Evolutionary conservation across 805 yeast genomes (phyloP), one percentile per base, ranked within the genome.

Genomic region (Ogataea ramenticola): DNA sequence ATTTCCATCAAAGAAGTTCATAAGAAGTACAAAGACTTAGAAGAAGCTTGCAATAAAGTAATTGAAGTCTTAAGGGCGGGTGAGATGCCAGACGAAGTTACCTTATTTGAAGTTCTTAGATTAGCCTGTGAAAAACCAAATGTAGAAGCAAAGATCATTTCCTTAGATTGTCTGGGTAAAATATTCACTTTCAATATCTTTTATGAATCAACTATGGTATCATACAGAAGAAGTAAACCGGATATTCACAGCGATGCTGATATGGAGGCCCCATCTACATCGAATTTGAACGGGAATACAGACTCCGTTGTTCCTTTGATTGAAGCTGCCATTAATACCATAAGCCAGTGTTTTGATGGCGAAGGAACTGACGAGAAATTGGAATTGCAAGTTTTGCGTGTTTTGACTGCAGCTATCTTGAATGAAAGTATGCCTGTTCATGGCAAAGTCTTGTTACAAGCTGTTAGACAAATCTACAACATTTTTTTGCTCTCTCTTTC

Each of bases 301-400:
- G 30, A 20, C 4, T 16, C 21, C 6, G 12, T 19, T 5, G 71
- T 79, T 17, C 72, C 74, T 20, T 58, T 87, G 47, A 80, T 93
- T 27, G 93, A 86, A 58, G 84, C 85, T 21, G 88, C 95, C 0
- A 85, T 91, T 36, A 84, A 83, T 50, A 85, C 89, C 15, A 86
- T 90, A 20, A 78, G 93, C 21, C 79, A 82, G 22, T 85, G 95
- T 51, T 91, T 87, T 61, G 86, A 83, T 48, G 95, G 95, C 35
- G 99, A 93, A 62, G 88, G 89, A 1, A 88, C 98, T 0, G 95
- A 90, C 58, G 86, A 86, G 21, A 80, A 75, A 45, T 79, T 95
- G 30, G 99, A 95, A 67, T 67, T 93, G 45, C 99, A 95, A 65
- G 91, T 93, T 12, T 84, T 91, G 29, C 80, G 95, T 56, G 97